Evolutionary conservation across 441 rosid species (phyloP), one percentile per base, ranked within the genome.

Genomic region (Rhodomyrtus psidioides): DNA sequence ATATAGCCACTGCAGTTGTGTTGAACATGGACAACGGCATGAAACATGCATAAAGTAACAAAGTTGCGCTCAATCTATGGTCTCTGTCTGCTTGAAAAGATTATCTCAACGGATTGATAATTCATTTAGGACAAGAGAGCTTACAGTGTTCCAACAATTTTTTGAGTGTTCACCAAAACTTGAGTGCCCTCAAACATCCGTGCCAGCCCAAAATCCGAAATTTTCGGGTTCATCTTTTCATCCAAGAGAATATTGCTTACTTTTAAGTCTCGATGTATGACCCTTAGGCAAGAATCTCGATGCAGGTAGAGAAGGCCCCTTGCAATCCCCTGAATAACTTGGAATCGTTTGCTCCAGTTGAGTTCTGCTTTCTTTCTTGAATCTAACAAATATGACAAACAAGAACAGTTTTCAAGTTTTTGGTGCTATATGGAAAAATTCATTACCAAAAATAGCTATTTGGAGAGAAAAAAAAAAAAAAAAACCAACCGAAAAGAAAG

Each of bases 171-270:
- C 14, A 82, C 74, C 28, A 81, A 0, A 7, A 57, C 84, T 30
- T 57, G 84, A 1, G 87, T 82, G 49, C 59, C 84, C 12, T 82
- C 17, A 2, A 86, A 86, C 51, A 86, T 86, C n/a, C 62, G 58
- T 10, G 84, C 84, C 54, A 86, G 42, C 14, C 87, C 87, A 56
- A 86, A 82, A 57, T 86, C 87, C 8, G 55, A 53, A 53, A 53
- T 53, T 53, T 53, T 53, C 21, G 21, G 55, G 21, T 53, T 16
- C 55, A 53, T 46, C 24, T 81, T 81, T n/a, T 49, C 53, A n/a
- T 81, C 87, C 23, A 85, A 62, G 58, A 85, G 87, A 24, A 85
- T 81, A 51, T 85, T 85, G 87, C 87, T 81, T 6, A 75, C 87
- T 42, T 85, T 85, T 42, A 85, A 46, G 26, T 85, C 83, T 16